Evolutionary conservation across 2,329 filamentous ascomycete species (phyloP).

Genomic region (Talaromyces sp.): DNA sequence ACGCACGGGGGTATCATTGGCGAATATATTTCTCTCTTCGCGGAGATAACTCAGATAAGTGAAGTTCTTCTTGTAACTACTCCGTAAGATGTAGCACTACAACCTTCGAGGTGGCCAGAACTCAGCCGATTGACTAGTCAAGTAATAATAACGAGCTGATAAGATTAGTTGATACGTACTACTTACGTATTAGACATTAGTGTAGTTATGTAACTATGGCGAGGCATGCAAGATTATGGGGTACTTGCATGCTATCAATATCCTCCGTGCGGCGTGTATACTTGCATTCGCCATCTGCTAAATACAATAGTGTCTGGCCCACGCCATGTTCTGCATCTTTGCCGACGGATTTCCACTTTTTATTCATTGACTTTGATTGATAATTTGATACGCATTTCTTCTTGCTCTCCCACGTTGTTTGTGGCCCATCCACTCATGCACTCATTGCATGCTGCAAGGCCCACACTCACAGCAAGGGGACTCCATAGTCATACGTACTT

Average conservation of each 20-base stretch:
- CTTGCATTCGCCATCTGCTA: neutral
- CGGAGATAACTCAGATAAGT: too few relatives aligned
- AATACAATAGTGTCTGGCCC: neutral
- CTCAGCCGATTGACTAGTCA: neutral
- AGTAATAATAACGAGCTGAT: neutral
- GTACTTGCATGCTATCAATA: neutral
- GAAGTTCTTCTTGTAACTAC: neutral
- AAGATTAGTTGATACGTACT: neutral
- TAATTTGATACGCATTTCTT: neutral
- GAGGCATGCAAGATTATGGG: neutral
- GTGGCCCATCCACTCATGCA: neutral
- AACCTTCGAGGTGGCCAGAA: neutral
- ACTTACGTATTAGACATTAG: neutral
- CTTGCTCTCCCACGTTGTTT: neutral
- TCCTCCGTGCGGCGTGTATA: neutral
- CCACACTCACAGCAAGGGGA: neutral
- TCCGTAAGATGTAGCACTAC: neutral
- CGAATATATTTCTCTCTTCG: neutral
- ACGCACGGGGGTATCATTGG: too few relatives aligned
- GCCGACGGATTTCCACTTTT: conserved; percentile 2
- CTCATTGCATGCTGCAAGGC: neutral
- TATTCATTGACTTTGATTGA: neutral
- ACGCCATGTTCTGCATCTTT: neutral
- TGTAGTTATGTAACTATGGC: too few relatives aligned
- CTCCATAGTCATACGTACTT: neutral